phyloP scores from a whole-genome alignment of 805 yeast genomes.

The Tanozyma kutaoensis region DNA sequence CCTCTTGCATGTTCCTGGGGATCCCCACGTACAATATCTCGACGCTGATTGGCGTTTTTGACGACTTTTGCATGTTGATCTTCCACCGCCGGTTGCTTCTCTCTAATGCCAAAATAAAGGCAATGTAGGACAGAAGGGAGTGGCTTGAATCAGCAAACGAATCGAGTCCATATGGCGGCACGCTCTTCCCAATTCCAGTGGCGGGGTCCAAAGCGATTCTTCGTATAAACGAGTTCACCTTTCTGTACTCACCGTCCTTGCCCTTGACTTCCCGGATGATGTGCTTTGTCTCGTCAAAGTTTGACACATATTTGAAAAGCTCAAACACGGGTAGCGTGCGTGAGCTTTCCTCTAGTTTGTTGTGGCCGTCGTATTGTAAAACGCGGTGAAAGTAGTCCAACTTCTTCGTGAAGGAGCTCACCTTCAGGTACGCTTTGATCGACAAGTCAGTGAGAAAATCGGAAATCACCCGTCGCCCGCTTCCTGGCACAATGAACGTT shows the following conservation, averaged over 20 bases:
- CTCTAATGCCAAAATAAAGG: constrained; percentile 4
- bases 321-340: constrained; percentile 22
- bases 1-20: constrained; percentile 3
- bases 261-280: not conserved
- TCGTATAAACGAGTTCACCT: constrained; percentile 1
- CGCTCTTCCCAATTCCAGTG: not conserved
- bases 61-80: constrained; percentile 12
- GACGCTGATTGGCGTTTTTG: constrained; percentile 19
- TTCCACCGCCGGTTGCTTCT: constrained; percentile 6
- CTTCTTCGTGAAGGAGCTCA: constrained; percentile 25
- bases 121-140: constrained; percentile 5
- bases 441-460: constrained; percentile 18
- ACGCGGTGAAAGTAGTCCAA: constrained; percentile 33
- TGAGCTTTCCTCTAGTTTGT: constrained; percentile 16
- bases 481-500: constrained; percentile 21
- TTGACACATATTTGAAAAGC: constrained; percentile 8
- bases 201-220: not conserved
- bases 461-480: constrained; percentile 18
- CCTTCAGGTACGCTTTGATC: constrained; percentile 22
- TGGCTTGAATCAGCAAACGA: constrained; percentile 1
- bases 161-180: not conserved
- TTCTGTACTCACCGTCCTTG: not conserved
- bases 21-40: constrained; percentile 16
- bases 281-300: not conserved
- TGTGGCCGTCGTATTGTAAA: constrained; percentile 25